Base-by-base conservation (phyloP, 768 basidiomycete genomes). In the Kondoa malvinella region DNA sequence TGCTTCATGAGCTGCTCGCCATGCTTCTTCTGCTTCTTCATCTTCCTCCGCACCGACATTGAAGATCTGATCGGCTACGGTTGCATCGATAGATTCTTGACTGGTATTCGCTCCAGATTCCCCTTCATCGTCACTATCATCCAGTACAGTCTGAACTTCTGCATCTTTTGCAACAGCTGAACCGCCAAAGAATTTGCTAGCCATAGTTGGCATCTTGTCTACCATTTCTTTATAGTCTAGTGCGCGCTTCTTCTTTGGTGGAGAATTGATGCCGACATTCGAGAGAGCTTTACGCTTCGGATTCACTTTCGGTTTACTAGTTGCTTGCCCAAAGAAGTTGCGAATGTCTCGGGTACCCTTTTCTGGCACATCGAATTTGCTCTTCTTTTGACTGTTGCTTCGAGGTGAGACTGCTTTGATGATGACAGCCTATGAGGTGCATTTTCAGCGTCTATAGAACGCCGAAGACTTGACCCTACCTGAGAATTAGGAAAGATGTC, bases 401-500 rank as follows among this genome's bases (percentile, higher is more conserved):
- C 16, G 26, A 33, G 15, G 29, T 8, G 30, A 16, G 69, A 81
- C 76, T 2, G 77, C 75, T 59, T 25, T 25, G 58, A 59, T 4
- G 27, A 31, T 59, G 27, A 50, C 58, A 31, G 58, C 58, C 25
- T 56, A 25, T 8, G 57, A 8, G 57, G 25, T 4, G 8, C n/a
- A 4, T 12, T 8, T 59, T 21, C n/a, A 25, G n/a, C n/a, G n/a
- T n/a, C n/a, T n/a, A n/a, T n/a, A n/a, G 77, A 81, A 77, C 66
- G 88, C 87, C 57, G 78, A 74, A 75, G 82, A 88, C 8, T 74
- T 73, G 16, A n/a, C n/a, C 12, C 30, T 8, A 25, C 57, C 8
- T 32, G 61, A 16, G 61, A 27, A 17, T 3, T 3, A 27, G 87
- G 85, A 73, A 88, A 85, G 77, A 89, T 89, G 74, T 95, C 92